These are phyloP conservation scores for Trichoderma gracile DNA, from an alignment of 2,329 filamentous ascomycete genomes.

Conservation along the genomic window DNA sequence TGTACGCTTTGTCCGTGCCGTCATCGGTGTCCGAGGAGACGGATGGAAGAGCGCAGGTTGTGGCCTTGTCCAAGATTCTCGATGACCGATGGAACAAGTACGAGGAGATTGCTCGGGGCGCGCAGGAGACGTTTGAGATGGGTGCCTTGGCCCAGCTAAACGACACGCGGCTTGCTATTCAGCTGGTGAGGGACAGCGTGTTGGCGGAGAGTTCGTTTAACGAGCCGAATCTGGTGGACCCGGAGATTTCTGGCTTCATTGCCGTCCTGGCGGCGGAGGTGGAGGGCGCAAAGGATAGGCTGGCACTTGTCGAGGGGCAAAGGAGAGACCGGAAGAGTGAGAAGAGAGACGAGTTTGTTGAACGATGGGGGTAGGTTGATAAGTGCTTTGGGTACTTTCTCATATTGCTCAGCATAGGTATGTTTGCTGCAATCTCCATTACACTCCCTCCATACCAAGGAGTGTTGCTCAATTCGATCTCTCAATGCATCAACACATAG, in stretches of 20 bases:
- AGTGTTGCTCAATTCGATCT: background rate
- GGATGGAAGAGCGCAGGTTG: slow-evolving; percentile 32
- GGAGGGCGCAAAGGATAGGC: slow-evolving; percentile 41
- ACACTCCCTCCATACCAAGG: too few species aligned
- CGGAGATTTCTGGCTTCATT: slow-evolving; percentile 55
- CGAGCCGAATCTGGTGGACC: slow-evolving; percentile 52
- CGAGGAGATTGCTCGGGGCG: slow-evolving; percentile 45
- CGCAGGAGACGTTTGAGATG: slow-evolving; percentile 54
- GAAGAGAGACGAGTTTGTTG: slow-evolving; percentile 51
- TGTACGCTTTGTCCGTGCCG: slow-evolving; percentile 49
- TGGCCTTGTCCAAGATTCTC: slow-evolving; percentile 40
- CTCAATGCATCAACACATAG: background rate
- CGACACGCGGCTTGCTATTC: slow-evolving; percentile 51
- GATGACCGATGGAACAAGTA: slow-evolving; percentile 46
- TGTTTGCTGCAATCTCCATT: too few species aligned
- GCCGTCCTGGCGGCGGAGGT: slow-evolving; percentile 49
- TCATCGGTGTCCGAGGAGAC: slow-evolving; percentile 40
- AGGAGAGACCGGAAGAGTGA: slow-evolving; percentile 44
- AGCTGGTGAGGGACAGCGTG: slow-evolving; percentile 53
- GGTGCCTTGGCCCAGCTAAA: slow-evolving; percentile 45
- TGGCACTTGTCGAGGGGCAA: slow-evolving; percentile 44
- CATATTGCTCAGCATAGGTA: too few species aligned
- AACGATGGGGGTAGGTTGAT: slow-evolving; percentile 35
- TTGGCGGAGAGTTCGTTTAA: slow-evolving; percentile 54
- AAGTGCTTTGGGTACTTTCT: background rate